These are phyloP conservation scores for Fusarium dlaminii DNA, from an alignment of 2,329 filamentous ascomycete genomes.

Conservation along the genomic window DNA sequence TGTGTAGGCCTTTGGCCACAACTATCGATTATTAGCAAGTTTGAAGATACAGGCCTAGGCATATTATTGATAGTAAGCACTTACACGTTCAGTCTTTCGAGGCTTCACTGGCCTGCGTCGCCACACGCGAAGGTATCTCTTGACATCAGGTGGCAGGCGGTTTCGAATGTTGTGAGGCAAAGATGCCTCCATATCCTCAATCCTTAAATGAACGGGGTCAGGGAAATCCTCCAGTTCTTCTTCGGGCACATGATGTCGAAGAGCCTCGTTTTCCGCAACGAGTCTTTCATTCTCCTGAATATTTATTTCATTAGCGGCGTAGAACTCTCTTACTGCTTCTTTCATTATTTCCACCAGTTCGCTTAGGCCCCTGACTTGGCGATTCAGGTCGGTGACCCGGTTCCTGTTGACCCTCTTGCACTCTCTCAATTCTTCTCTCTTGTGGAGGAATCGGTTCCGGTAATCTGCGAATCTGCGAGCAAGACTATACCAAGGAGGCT, in stretches of 20 bases:
- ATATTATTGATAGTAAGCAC: too few species aligned
- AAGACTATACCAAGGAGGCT: not conserved
- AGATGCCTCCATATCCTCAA: not conserved
- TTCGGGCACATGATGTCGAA: not conserved
- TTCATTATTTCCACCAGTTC: accelerated
- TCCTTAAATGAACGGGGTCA: not conserved
- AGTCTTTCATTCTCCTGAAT: not conserved
- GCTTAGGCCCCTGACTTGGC: not conserved
- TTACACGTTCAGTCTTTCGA: conserved; percentile 15
- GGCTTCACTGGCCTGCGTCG: accelerated
- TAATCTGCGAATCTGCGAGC: accelerated
- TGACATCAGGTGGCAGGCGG: not conserved
- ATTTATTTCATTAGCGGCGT: not conserved
- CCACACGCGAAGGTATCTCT: not conserved
- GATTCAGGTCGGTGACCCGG: not conserved
- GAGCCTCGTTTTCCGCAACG: not conserved
- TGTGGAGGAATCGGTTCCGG: not conserved
- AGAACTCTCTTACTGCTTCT: not conserved
- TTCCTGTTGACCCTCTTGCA: accelerated
- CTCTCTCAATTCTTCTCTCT: not conserved
- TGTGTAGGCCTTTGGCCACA: not conserved
- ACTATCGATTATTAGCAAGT: conserved; percentile 1
- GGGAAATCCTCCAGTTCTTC: not conserved
- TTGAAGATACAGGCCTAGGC: accelerated
- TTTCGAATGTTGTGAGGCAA: not conserved